Conservation (phyloP, 164 flowering plant genomes). For the Euptelea pleiosperma region DNA sequence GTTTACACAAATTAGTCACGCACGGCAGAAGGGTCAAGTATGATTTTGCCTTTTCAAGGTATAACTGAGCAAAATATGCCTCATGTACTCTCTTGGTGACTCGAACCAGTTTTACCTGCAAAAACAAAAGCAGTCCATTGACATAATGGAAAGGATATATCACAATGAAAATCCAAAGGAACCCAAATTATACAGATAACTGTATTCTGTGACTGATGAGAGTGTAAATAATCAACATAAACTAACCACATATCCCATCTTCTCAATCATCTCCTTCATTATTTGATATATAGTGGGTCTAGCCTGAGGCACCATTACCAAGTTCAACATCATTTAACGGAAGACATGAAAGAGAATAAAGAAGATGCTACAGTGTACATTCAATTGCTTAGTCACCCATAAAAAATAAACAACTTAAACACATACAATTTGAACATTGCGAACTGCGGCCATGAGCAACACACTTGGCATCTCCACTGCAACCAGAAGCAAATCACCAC, state of each 20-base stretch:
- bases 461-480: conserved; percentile 99
- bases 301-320: conserved; percentile 47
- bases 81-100: conserved; percentile 96
- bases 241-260: conserved; percentile 87
- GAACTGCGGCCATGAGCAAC: conserved; percentile 94
- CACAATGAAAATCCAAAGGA: neutral
- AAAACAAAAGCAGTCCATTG: conserved; percentile 2
- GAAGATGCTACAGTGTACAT: no score
- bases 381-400: no score
- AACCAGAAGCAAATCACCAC: conserved; percentile 22
- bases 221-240: neutral
- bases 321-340: neutral
- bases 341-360: no score
- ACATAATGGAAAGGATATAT: neutral
- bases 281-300: conserved; percentile 94
- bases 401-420: neutral
- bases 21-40: neutral
- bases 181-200: neutral
- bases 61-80: conserved; percentile 90
- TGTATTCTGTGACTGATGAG: neutral
- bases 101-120: conserved; percentile 87
- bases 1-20: no score
- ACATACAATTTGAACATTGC: conserved; percentile 92
- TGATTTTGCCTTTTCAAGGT: conserved; percentile 60
- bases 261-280: conserved; percentile 86